Base-by-base conservation (phyloP, 352 stramenopile species). In the Pseudoperonospora humuli region DNA sequence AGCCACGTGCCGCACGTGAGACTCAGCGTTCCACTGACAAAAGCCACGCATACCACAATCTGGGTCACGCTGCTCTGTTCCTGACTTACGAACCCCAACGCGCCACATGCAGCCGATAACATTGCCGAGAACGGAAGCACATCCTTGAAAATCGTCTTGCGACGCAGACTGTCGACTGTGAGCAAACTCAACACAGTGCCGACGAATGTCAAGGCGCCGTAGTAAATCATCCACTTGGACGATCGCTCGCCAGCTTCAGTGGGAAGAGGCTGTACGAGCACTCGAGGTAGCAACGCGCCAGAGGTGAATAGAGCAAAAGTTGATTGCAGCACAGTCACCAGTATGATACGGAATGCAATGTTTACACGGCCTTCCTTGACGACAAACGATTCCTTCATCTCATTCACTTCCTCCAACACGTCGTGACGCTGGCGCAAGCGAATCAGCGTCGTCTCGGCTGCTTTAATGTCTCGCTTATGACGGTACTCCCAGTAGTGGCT, bases 81-180 rank as follows among this genome's bases (percentile, higher is more conserved):
- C 19, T 78, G 49, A 0, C 61, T 63, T 17, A 69, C 64, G n/a
- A 62, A 67, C 11, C 70, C 66, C 7, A 92, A 25, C 6, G 67
- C 75, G 7, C 79, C 75, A 38, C 76, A 87, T 0, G 63, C 72
- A 17, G 75, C 43, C 21, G 79, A 75, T 11, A 93, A 53, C 1
- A 58, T 54, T 6, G 66, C 73, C 15, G 66, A 69, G 42, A 93
- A 72, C 11, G 82, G 81, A 28, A 93, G 39, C 34, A 91, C 77
- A 35, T 91, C 82, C 54, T 93, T 93, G 52, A 89, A 84, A 18
- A 93, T 84, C 7, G 82, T 93, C 59, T 93, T 93, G 50, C 82
- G 78, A n/a, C 77, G 78, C 27, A 93, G 49, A 35, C 75, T 90
- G 47, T 93, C 82, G 8, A 93, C 76, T 2, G 70, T 90, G 25